Conservation (phyloP, 2,329 filamentous ascomycete genomes). For the Diaporthe velutina region DNA sequence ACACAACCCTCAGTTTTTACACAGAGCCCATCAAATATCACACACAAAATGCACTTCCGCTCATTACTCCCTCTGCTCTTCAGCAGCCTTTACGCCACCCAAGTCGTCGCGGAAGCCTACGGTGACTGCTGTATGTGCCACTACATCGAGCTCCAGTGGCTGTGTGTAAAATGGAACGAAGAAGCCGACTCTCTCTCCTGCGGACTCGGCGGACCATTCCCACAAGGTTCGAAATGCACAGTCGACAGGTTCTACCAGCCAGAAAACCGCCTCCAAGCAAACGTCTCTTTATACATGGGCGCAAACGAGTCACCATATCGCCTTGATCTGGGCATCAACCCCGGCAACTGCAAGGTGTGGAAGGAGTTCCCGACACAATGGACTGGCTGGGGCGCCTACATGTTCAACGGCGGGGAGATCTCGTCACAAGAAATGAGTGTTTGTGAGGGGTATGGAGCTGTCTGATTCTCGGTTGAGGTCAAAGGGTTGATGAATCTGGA, state of each 20-base stretch:
- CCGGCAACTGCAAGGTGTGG: conserved; percentile 14
- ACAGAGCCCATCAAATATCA: background rate
- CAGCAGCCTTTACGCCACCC: conserved; percentile 1
- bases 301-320: conserved; percentile 4
- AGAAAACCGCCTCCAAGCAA: conserved; percentile 12
- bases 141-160: conserved; percentile 8
- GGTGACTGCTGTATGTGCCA: conserved; percentile 21
- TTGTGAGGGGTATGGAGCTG: background rate
- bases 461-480: background rate
- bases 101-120: background rate
- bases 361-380: conserved; percentile 16
- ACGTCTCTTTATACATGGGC: conserved; percentile 1
- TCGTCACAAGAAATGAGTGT: conserved; percentile 1
- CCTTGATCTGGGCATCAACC: conserved; percentile 2
- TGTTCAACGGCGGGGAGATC: conserved; percentile 15
- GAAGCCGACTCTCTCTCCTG: conserved; percentile 1
- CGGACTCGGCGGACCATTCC: conserved; percentile 3
- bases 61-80: conserved; percentile 13
- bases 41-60: conserved; percentile 4
- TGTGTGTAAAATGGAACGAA: conserved; percentile 25
- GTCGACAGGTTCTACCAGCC: conserved; percentile 22
- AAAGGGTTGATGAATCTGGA: background rate
- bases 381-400: conserved; percentile 18
- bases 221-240: conserved; percentile 7
- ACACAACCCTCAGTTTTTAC: background rate